Percentiles rank a stretch among this genome's conserved stretches.
Evolutionary conservation across 495 filamentous ascomycete species (phyloP).

Genomic region (Tuber aestivum): DNA sequence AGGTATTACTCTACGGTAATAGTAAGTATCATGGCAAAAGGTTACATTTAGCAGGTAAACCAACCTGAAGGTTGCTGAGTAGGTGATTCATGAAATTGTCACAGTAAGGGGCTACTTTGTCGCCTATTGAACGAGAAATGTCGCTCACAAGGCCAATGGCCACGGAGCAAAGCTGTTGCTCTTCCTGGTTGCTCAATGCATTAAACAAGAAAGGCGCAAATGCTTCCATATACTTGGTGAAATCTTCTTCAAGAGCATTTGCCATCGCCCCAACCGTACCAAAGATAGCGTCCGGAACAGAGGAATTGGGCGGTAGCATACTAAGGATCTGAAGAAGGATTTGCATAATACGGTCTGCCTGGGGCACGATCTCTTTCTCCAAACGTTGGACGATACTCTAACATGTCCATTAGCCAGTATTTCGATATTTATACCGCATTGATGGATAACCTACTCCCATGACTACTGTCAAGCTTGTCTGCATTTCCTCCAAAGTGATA

Average conservation of each 20-base stretch:
- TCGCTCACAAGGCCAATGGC: slow-evolving; percentile 96
- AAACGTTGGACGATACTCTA: slow-evolving; percentile 79
- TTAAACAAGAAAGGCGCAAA: slow-evolving; percentile 88
- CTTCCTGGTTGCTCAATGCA: slow-evolving; percentile 89
- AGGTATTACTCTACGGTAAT: slow-evolving; percentile 53
- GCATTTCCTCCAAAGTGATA: slow-evolving; percentile 92
- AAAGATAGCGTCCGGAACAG: slow-evolving; percentile 88
- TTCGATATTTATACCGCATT: background rate
- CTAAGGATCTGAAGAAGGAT: slow-evolving; percentile 71
- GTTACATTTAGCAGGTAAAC: slow-evolving; percentile 40
- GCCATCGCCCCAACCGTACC: slow-evolving; percentile 80
- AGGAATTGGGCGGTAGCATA: slow-evolving; percentile 78
- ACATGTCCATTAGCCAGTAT: background rate
- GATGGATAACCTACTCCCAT: slow-evolving; percentile 51
- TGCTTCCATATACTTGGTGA: slow-evolving; percentile 91
- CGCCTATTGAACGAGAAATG: slow-evolving; percentile 83
- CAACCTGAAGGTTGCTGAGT: slow-evolving; percentile 77
- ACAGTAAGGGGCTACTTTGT: slow-evolving; percentile 85
- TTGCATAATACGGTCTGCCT: slow-evolving; percentile 89
- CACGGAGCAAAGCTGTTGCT: slow-evolving; percentile 89
- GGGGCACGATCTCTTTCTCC: slow-evolving; percentile 83
- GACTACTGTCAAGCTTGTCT: slow-evolving; percentile 87
- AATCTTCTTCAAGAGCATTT: slow-evolving; percentile 82
- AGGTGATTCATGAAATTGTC: slow-evolving; percentile 97
- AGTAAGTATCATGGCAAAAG: slow-evolving; percentile 40